phyloP scores from a whole-genome alignment of 2,329 filamentous ascomycete genomes.

The Ophiostoma tasmaniense region DNA sequence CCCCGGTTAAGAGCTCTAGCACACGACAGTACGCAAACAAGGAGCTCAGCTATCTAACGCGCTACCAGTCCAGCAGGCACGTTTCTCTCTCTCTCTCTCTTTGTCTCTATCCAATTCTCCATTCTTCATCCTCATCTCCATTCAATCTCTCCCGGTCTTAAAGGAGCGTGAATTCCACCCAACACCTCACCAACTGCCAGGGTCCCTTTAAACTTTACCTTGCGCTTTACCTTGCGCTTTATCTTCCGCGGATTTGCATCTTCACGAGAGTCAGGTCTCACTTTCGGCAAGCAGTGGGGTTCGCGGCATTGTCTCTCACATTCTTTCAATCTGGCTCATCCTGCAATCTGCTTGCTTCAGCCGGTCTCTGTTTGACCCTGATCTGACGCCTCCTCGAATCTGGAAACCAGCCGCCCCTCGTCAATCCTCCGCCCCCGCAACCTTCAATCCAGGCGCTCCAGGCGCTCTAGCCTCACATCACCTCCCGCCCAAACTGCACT shows the following conservation, averaged over 20 bases:
- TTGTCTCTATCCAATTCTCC: background rate
- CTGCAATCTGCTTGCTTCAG: background rate
- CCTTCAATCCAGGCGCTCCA: no score
- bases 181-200: background rate
- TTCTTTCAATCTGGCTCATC: background rate
- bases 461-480: background rate
- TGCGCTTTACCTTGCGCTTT: background rate
- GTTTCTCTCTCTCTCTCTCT: background rate
- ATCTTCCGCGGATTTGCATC: no score
- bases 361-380: background rate
- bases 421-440: background rate
- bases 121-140: no score
- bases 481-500: background rate
- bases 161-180: background rate
- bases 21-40: background rate
- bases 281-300: background rate
- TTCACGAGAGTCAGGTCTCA: background rate
- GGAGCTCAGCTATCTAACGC: slow-evolving; percentile 1
- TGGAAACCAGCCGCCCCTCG: background rate
- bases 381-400: background rate
- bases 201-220: background rate
- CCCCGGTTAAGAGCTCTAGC: background rate
- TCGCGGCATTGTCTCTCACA: background rate
- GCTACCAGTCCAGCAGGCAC: background rate
- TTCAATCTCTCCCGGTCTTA: background rate